Percentiles rank a stretch among this genome's conserved stretches.
Conservation (phyloP, 805 yeast species). For the Candida sakaeoensis region DNA sequence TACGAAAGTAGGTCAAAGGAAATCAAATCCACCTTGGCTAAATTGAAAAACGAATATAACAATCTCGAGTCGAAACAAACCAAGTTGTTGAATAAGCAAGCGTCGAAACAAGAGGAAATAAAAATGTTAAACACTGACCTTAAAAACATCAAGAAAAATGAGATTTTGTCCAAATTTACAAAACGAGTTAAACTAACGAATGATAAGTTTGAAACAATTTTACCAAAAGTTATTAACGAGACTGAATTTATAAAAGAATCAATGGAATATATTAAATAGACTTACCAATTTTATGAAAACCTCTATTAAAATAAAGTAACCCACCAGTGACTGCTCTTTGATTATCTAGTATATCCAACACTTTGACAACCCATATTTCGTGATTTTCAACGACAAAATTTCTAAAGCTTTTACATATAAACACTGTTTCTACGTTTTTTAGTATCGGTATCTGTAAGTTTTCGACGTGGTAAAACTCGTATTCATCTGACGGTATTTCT, state of each 20-base stretch:
- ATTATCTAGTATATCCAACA: constrained; percentile 49
- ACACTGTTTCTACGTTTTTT: constrained; percentile 52
- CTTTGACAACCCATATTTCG: constrained; percentile 86
- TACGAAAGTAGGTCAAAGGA: constrained; percentile 23
- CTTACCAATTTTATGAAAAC: constrained; percentile 47
- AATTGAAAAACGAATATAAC: constrained; percentile 20
- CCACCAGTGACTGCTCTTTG: constrained; percentile 48
- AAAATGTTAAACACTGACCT: constrained; percentile 21
- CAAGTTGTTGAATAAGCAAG: constrained; percentile 24
- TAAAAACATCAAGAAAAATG: constrained; percentile 24
- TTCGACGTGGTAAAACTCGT: constrained; percentile 10
- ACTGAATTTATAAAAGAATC: constrained; percentile 15
- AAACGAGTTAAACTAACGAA: constrained; percentile 23
- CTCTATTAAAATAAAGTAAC: constrained; percentile 58
- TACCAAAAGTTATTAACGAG: constrained; percentile 28
- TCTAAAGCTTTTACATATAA: constrained; percentile 55
- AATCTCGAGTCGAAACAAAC: constrained; percentile 19
- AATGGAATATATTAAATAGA: constrained; percentile 28
- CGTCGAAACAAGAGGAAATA: constrained; percentile 24
- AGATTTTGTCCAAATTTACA: constrained; percentile 21
- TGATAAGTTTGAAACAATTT: constrained; percentile 33
- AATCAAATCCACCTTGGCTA: constrained; percentile 19
- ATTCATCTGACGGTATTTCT: constrained; percentile 25
- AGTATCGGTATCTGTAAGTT: constrained; percentile 48
- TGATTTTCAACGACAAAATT: constrained; percentile 72